Conservation (phyloP, 2,329 filamentous ascomycete species). For the Byssochlamys sp. region DNA sequence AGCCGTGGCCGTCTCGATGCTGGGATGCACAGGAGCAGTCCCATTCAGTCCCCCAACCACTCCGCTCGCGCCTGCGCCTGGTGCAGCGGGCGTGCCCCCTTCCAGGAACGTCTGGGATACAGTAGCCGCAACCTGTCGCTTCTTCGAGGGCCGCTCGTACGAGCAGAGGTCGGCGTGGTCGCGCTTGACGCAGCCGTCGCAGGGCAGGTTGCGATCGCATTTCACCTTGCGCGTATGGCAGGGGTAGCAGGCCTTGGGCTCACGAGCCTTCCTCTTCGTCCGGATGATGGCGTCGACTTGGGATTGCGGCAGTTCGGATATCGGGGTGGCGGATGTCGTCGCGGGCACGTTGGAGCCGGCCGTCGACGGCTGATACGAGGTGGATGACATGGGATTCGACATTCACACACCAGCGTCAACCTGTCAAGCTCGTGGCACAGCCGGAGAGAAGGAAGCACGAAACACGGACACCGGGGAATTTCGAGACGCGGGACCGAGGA, state of each 20-base stretch:
- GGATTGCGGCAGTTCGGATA: conserved; percentile 25
- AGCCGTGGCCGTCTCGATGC: conserved; percentile 5
- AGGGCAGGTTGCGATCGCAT: conserved; percentile 41
- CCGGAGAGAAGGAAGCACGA: background rate
- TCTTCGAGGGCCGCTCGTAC: conserved; percentile 41
- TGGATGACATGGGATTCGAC: background rate
- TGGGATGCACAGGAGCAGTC: conserved; percentile 3
- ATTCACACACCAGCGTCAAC: background rate
- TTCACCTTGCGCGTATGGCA: conserved; percentile 41
- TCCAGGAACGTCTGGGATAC: conserved; percentile 3
- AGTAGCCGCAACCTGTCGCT: conserved; percentile 23
- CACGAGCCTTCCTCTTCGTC: conserved; percentile 33
- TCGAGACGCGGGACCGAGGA: background rate
- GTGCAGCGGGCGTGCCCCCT: conserved; percentile 1
- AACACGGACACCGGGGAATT: background rate
- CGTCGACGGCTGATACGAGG: background rate
- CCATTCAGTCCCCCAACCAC: conserved; percentile 3
- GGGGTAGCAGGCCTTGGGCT: conserved; percentile 39
- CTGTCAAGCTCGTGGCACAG: background rate
- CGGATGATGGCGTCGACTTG: conserved; percentile 31
- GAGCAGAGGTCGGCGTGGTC: conserved; percentile 42
- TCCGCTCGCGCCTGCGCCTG: background rate
- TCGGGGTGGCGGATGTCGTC: conserved; percentile 5
- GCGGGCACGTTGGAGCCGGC: conserved; percentile 1
- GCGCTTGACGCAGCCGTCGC: conserved; percentile 41